Base-by-base conservation (phyloP, 768 basidiomycete genomes). In the Peribolospora kevripleyi region DNA sequence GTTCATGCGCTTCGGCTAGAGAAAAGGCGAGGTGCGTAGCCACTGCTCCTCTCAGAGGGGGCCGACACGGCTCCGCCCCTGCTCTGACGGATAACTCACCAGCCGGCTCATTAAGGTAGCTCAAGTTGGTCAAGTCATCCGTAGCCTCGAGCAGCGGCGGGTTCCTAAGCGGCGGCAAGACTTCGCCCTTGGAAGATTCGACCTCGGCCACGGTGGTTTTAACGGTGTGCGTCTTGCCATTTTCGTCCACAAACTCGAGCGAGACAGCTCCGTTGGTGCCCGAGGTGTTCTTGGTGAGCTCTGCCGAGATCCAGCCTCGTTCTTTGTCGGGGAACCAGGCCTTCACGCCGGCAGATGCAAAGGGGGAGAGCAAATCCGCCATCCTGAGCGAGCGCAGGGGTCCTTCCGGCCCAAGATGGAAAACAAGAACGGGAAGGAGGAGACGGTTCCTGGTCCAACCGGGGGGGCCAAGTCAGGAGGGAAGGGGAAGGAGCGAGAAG, bases 111-210 rank as follows among this genome's bases (percentile, higher is more conserved):
- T 97, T 97, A 61, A 98, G 74, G 73, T 97, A 88, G 50, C 87
- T 93, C 63, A 98, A 78, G 54, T 90, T 93, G 50, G 93, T 90
- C 66, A 98, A 74, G 73, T 98, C 93, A 70, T 98, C 93, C 40
- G 88, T 86, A 13, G 85, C 86, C 72, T 98, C 93, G 58, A 98
- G 73, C 52, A 95, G 70, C 42, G 91, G 93, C 41, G 93, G 93
- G 70, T 98, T 97, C 61, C 90, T 81, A 63, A 98, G 71, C 47
- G 90, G 93, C 48, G 93, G 93, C 6, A 95, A 74, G n/a, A 61
- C 58, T 52, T 75, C 77, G 60, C 55, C 52, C 0, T 59, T 48
- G 7, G 58, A 37, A n/a, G 56, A 54, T 0, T 78, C 78, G 66
- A 88, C 81, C 57, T 81, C 78, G 66, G 80, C 79, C 46, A 75